These are phyloP conservation scores for Salinomyces thailandicus DNA, from an alignment of 2,329 filamentous ascomycete species.

Conservation along the genomic window DNA sequence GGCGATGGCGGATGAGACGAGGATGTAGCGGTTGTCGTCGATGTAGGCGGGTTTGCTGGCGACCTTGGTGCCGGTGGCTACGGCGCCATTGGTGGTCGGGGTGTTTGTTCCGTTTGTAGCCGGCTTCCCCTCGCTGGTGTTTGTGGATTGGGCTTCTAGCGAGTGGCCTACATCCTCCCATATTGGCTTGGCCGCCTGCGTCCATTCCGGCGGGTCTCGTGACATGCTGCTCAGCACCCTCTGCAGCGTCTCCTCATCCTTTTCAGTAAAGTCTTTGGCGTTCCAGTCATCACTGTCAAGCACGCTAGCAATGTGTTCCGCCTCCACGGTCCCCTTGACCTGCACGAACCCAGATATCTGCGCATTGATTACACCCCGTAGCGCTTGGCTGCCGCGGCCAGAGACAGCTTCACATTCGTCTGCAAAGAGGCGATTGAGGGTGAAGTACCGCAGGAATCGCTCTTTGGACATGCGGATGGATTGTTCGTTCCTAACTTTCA, in stretches of 20 bases:
- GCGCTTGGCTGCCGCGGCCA: conserved; percentile 60
- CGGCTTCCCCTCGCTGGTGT: conserved; percentile 19
- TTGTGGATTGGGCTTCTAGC: conserved; percentile 9
- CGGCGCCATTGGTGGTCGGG: conserved; percentile 6
- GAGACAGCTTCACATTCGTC: conserved; percentile 81
- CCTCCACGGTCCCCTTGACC: conserved; percentile 58
- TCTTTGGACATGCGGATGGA: conserved; percentile 56
- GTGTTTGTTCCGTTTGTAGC: conserved; percentile 5
- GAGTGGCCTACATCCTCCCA: conserved; percentile 32
- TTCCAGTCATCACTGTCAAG: conserved; percentile 78
- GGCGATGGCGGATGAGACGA: conserved; percentile 71
- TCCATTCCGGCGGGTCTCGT: conserved; percentile 58
- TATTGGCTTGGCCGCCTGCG: conserved; percentile 41
- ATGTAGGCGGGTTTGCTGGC: conserved; percentile 50
- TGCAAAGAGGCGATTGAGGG: conserved; percentile 69
- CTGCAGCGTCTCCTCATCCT: conserved; percentile 49
- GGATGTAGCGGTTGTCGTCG: conserved; percentile 73
- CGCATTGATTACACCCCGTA: conserved; percentile 69
- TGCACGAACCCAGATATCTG: conserved; percentile 76
- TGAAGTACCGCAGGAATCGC: conserved; percentile 71
- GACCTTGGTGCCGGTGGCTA: conserved; percentile 9
- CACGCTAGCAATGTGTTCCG: conserved; percentile 60
- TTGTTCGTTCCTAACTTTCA: conserved; percentile 68
- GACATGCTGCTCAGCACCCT: conserved; percentile 61
- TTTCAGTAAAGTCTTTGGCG: conserved; percentile 61